Evolutionary conservation across 2,329 filamentous ascomycete species (phyloP).

Genomic region (Calonectria pseudoturangicola): DNA sequence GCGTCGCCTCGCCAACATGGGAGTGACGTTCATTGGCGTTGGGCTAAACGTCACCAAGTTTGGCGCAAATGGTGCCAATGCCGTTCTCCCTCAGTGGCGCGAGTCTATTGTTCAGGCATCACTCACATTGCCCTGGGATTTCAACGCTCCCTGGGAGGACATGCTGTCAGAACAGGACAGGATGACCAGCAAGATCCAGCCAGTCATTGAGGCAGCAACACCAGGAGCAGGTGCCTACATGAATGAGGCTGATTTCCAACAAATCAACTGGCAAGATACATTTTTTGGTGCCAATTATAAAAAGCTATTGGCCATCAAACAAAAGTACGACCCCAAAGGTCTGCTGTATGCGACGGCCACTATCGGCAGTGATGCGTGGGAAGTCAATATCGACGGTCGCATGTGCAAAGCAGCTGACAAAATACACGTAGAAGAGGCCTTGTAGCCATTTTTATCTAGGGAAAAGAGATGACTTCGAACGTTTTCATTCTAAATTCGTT

Average conservation of each 20-base stretch:
- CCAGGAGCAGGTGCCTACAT: conserved; percentile 67
- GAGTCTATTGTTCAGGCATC: conserved; percentile 41
- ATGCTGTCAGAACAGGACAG: conserved; percentile 56
- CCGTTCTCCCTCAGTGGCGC: conserved; percentile 10
- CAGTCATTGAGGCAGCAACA: conserved; percentile 57
- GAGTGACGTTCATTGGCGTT: conserved; percentile 15
- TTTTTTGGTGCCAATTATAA: conserved; percentile 70
- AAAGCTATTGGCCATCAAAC: conserved; percentile 66
- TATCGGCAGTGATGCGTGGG: conserved; percentile 73
- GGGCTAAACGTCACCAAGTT: conserved; percentile 10
- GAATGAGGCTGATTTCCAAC: conserved; percentile 70
- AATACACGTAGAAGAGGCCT: too few species aligned
- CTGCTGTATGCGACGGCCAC: conserved; percentile 69
- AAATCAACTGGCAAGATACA: conserved; percentile 63
- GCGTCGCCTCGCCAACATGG: conserved; percentile 27
- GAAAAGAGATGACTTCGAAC: too few species aligned
- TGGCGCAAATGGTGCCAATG: neutral
- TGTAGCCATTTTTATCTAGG: too few species aligned
- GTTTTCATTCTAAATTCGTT: too few species aligned
- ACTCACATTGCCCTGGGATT: conserved; percentile 55
- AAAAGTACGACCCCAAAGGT: conserved; percentile 66
- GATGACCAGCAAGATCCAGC: conserved; percentile 54
- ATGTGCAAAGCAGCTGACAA: conserved; percentile 37
- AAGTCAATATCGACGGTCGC: conserved; percentile 35
- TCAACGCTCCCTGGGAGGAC: conserved; percentile 52